Percentiles rank a stretch among this genome's conserved stretches.
Evolutionary conservation across 2,329 filamentous ascomycete genomes (phyloP).

Genomic region (Chrysoporthe austroafricana): DNA sequence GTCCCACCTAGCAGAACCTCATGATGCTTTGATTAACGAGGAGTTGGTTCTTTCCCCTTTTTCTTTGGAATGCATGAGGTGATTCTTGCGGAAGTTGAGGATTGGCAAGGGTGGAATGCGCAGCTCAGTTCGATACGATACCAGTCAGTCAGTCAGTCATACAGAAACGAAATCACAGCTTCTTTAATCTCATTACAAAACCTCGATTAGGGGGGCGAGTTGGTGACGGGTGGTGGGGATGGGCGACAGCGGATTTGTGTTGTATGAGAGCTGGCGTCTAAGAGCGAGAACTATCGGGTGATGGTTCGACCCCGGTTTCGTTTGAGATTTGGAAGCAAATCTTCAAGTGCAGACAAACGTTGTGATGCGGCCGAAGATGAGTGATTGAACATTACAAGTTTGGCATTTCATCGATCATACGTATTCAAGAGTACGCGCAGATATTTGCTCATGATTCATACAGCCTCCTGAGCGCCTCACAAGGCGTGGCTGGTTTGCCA

Average conservation of each 20-base stretch:
- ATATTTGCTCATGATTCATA: neutral
- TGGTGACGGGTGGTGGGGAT: too few relatives aligned
- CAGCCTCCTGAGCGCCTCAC: neutral
- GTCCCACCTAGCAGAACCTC: too few relatives aligned
- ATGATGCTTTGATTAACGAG: neutral
- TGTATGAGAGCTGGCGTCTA: neutral
- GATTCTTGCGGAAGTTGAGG: neutral
- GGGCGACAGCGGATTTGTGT: neutral
- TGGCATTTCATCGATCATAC: neutral
- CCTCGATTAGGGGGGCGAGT: neutral
- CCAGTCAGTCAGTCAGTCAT: conserved; percentile 8
- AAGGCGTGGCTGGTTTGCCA: too few relatives aligned
- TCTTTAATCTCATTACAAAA: neutral
- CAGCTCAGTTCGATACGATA: conserved; percentile 5
- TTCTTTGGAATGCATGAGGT: neutral
- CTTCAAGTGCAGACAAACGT: neutral
- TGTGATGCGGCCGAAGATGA: too few relatives aligned
- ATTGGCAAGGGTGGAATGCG: neutral
- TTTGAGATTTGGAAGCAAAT: neutral
- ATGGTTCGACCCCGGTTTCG: too few relatives aligned
- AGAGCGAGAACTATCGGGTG: too few relatives aligned
- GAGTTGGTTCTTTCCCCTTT: neutral
- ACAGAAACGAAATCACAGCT: conserved; percentile 11
- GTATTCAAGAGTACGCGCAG: neutral
- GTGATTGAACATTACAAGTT: neutral